A percentile compares a stretch with the other conserved stretches of the same genome.
These are phyloP conservation scores for Zasmidium angulare DNA, from an alignment of 2,329 filamentous ascomycete species.

Conservation along the genomic window DNA sequence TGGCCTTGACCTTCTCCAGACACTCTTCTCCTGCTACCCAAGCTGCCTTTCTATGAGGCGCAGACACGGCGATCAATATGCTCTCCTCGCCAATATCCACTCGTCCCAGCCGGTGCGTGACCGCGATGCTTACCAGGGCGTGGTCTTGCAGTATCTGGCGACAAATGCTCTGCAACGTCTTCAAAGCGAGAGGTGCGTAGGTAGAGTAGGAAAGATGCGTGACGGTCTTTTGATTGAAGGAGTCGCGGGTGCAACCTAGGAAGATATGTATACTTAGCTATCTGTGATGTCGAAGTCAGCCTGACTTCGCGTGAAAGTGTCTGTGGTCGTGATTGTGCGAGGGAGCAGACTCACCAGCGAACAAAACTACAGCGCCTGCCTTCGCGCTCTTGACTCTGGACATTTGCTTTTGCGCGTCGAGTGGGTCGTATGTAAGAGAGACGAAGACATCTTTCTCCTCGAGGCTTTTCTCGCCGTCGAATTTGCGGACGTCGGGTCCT, in stretches of 20 bases:
- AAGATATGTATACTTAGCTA: slow-evolving; percentile 24
- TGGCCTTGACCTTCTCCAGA: slow-evolving; percentile 79
- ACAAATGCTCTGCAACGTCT: slow-evolving; percentile 67
- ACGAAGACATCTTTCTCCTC: slow-evolving; percentile 57
- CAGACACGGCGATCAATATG: slow-evolving; percentile 82
- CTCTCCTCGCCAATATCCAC: slow-evolving; percentile 93
- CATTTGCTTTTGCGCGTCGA: slow-evolving; percentile 61
- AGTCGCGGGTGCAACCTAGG: slow-evolving; percentile 62
- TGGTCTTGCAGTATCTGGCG: slow-evolving; percentile 59
- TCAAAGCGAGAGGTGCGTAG: slow-evolving; percentile 69
- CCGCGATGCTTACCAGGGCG: slow-evolving; percentile 68
- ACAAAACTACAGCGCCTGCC: slow-evolving; percentile 74
- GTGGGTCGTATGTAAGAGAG: slow-evolving; percentile 62
- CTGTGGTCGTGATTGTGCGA: too few species aligned
- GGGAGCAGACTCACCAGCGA: slow-evolving; percentile 57
- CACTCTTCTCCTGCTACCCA: slow-evolving; percentile 90
- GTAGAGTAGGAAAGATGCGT: slow-evolving; percentile 73
- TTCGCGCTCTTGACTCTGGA: slow-evolving; percentile 68
- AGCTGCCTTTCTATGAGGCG: slow-evolving; percentile 77
- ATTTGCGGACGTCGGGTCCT: slow-evolving; percentile 6
- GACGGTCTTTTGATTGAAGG: slow-evolving; percentile 69
- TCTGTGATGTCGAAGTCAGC: slow-evolving; percentile 11
- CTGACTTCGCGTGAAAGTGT: background rate
- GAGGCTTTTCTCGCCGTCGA: slow-evolving; percentile 30
- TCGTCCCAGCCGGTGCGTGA: slow-evolving; percentile 79